These are phyloP conservation scores for Lachnellula willkommii DNA, from an alignment of 2,329 filamentous ascomycete species.

Conservation along the genomic window DNA sequence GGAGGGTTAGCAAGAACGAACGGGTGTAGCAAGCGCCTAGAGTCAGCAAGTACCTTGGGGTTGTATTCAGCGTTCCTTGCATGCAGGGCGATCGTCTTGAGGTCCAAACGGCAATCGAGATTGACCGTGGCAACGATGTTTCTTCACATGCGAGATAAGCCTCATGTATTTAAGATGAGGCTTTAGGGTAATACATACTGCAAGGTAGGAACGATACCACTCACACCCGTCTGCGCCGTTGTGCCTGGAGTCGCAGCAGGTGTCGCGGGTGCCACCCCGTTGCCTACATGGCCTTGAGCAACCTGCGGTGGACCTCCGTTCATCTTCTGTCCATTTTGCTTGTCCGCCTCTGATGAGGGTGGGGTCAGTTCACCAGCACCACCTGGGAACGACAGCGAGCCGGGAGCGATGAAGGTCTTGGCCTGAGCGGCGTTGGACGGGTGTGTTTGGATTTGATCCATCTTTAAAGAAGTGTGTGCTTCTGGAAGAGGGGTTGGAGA, in stretches of 20 bases:
- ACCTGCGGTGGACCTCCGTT: constrained; percentile 51
- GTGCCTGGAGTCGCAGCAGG: constrained; percentile 88
- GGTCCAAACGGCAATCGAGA: constrained; percentile 90
- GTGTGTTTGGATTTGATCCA: constrained; percentile 89
- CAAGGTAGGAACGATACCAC: constrained; percentile 86
- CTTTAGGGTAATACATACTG: constrained; percentile 73
- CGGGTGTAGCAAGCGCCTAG: constrained; percentile 40
- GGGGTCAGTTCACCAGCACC: constrained; percentile 78
- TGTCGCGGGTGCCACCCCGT: constrained; percentile 81
- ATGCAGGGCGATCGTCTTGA: constrained; percentile 98
- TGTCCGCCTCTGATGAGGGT: constrained; percentile 66
- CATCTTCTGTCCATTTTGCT: constrained; percentile 41
- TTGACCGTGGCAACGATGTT: constrained; percentile 99
- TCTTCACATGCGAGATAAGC: constrained; percentile 60
- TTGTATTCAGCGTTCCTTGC: constrained; percentile 98
- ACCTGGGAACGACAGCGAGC: constrained; percentile 87
- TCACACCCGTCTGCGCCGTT: constrained; percentile 61
- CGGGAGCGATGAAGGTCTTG: constrained; percentile 89
- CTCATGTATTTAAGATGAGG: constrained; percentile 35
- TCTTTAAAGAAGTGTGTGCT: constrained; percentile 36
- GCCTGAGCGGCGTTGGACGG: constrained; percentile 88
- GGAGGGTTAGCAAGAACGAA: constrained; percentile 35
- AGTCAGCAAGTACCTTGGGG: constrained; percentile 69
- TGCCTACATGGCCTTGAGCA: constrained; percentile 58
- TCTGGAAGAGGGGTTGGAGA: constrained; percentile 24